These are phyloP conservation scores for Penicillium janthinellum DNA, from an alignment of 2,329 filamentous ascomycete genomes.

Conservation along the genomic window DNA sequence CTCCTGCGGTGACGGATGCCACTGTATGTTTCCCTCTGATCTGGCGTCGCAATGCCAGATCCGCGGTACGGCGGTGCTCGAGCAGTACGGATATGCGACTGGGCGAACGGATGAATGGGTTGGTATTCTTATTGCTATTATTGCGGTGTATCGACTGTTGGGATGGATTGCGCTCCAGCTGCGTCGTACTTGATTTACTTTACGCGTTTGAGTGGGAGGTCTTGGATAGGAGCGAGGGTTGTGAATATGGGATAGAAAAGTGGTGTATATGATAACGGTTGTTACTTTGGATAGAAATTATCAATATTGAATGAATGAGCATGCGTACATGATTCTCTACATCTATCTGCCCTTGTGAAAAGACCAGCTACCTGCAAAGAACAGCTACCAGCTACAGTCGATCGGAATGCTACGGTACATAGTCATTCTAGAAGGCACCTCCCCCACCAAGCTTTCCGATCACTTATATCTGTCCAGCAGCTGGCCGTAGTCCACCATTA, in stretches of 20 bases:
- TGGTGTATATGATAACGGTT: too few species aligned
- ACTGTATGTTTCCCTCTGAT: constrained; percentile 71
- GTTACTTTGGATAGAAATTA: neutral
- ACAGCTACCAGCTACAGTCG: neutral
- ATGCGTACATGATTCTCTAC: too few species aligned
- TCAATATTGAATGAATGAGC: neutral
- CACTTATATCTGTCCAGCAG: neutral
- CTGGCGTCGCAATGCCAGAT: constrained; percentile 68
- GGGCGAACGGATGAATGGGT: constrained; percentile 68
- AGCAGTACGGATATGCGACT: constrained; percentile 68
- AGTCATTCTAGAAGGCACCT: neutral
- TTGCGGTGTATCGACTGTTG: constrained; percentile 70
- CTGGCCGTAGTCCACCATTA: neutral
- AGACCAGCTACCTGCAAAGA: too few species aligned
- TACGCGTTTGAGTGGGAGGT: neutral
- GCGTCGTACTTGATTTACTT: constrained; percentile 8
- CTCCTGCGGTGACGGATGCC: constrained; percentile 59
- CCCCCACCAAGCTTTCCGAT: neutral
- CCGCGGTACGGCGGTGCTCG: constrained; percentile 68
- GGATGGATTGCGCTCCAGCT: constrained; percentile 62
- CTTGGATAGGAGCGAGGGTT: neutral
- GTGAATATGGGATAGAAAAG: neutral
- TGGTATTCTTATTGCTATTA: constrained; percentile 76
- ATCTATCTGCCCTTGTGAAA: too few species aligned
- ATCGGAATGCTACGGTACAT: too few species aligned